Base-by-base conservation (phyloP, 1,284 basidiomycete genomes). In the Salmacisia buchloeana region DNA sequence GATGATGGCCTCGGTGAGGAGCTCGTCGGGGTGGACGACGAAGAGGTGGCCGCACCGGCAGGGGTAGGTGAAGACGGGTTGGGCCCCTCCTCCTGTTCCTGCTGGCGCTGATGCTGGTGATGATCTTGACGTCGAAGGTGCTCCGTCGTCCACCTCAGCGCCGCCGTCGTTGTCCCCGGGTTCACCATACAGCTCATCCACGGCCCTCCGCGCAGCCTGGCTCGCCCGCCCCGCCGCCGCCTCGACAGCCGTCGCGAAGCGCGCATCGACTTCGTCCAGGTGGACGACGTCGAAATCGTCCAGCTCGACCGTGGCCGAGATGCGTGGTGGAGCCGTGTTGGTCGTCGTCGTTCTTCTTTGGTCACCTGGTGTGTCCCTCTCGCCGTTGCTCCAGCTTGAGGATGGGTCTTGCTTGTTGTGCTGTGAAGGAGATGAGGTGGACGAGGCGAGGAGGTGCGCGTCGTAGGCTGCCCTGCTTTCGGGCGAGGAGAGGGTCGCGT, bases 231-330 rank as follows among this genome's bases (percentile, higher is more conserved):
- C 23, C 23, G 41, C 10, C 9, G 23, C 15, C 23, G 15, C 1
- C 10, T 9, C 18, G 9, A 15, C 25, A 5, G 23, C 46, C 12
- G n/a, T 9, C 18, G 10, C 18, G 36, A 38, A 9, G 36, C 9
- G 36, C 36, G 9, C 36, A 12, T 54, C 49, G 27, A 54, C 9
- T 13, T 54, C 49, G 49, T 54, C 49, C 15, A 34, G 18, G 21
- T 54, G 27, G 13, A 33, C 34, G 49, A 54, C 49, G 5, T 54
- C 49, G 49, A 54, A 54, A 31, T 54, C 49, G 21, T 54, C 49
- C 49, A 54, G 21, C 6, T 54, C 49, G 9, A 54, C 49, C 15
- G 29, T 33, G 15, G 49, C 49, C 34, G 49, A 54, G 23, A 54
- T 54, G n/a, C n/a, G n/a, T n/a, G n/a, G n/a, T n/a, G n/a, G n/a